phyloP scores from a whole-genome alignment of 805 yeast species.

The Yarrowia divulgata region DNA sequence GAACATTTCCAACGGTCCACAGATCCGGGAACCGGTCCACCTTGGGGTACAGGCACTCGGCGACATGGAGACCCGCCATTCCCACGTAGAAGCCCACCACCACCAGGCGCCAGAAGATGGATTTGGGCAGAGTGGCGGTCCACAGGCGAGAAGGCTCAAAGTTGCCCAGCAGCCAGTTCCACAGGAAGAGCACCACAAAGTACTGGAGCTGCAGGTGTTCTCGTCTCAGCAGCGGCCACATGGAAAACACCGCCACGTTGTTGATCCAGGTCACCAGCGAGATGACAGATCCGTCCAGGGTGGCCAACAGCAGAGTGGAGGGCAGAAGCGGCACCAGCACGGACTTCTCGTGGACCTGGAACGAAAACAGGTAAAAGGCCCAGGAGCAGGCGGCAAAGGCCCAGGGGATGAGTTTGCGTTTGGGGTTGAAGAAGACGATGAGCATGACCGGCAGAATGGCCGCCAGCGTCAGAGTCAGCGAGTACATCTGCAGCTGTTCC shows the following conservation, averaged over 20 bases:
- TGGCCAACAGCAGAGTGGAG: conserved; percentile 67
- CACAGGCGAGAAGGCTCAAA: conserved; percentile 46
- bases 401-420: conserved; percentile 64
- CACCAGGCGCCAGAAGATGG: conserved; percentile 58
- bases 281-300: conserved; percentile 61
- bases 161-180: conserved; percentile 82
- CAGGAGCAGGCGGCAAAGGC: conserved; percentile 83
- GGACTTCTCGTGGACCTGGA: conserved; percentile 95
- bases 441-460: conserved; percentile 65
- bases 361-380: conserved; percentile 88
- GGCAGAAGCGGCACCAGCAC: conserved; percentile 89
- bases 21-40: conserved; percentile 71
- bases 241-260: conserved; percentile 81
- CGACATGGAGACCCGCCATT: conserved; percentile 59
- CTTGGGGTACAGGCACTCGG: conserved; percentile 56
- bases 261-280: conserved; percentile 86
- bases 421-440: conserved; percentile 60
- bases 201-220: conserved; percentile 82
- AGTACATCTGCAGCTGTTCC: conserved; percentile 64
- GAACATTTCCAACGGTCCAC: conserved; percentile 79
- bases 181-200: conserved; percentile 62
- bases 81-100: conserved; percentile 62
- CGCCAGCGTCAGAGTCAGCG: conserved; percentile 50
- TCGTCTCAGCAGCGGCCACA: conserved; percentile 83
- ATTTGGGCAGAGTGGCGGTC: conserved; percentile 55